Base-by-base conservation (phyloP, 139 green algal genomes). In the Limnomonas spitsbergensis region DNA sequence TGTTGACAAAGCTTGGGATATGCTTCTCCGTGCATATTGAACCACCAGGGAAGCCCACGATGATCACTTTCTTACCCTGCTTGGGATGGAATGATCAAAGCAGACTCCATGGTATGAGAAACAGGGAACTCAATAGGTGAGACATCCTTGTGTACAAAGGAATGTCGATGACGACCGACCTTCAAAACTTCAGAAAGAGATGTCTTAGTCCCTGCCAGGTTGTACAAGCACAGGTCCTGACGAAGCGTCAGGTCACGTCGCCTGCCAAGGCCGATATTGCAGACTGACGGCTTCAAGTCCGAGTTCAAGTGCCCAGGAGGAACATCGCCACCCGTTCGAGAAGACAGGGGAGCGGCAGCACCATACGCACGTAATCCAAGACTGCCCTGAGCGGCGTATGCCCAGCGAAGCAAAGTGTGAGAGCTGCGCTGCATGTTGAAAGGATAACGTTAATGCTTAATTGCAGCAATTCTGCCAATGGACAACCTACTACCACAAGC, bases 1-100 rank as follows among this genome's bases (percentile, higher is more conserved):
- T 77, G 14, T 82, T 38, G 27, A 86, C 71, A 47, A 90, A 92
- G 31, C 78, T 78, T 3, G 88, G 88, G 38, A 90, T 76, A 42
- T 90, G 86, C 76, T 90, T 76, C 71, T 92, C 82, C 1, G 84
- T 88, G 76, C 88, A 92, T 0, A 92, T 56, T 2, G 80, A 80
- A 31, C 88, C 88, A 2, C 88, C 88, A 27, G 88, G 88, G 52
- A 92, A 88, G 53, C 88, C 88, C 4, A 92, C 88, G 1, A 92
- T 71, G 47, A 92, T 80, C 2, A 85, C 76, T 53, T 87, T 89
- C 52, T 82, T 79, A 9, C 79, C 81, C 88, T 92, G 78, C 36
- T n/a, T 70, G 29, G 47, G 20, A 61, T 29, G 47, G 6, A 20
- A 20, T 39, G 61, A 34, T 34, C 24, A 20, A 72, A 72, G 27